Base-by-base conservation (phyloP, 371 early-diverging fungal species). In the Rozella allomycis region DNA sequence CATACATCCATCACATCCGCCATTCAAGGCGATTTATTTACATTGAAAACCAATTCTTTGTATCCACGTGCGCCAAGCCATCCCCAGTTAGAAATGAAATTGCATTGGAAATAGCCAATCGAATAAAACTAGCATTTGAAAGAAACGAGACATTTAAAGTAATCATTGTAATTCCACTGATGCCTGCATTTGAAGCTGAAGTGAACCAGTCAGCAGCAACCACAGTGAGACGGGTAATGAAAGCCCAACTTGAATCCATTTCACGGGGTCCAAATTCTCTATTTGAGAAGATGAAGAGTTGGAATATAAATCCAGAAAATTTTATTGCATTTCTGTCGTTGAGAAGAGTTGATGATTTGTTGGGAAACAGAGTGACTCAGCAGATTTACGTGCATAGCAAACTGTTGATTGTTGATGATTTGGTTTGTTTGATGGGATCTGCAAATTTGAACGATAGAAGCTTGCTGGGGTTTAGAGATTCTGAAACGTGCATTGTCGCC, bases 11-110 rank as follows among this genome's bases (percentile, higher is more conserved):
- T 18, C 46, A 63, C 33, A 91, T 91, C 39, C 45, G 46, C 27
- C 55, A 53, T 19, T 65, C 90, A 5, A 49, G 81, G 45, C 76
- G 80, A 40, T 85, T 70, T 49, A 60, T 91, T 25, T 87, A 91
- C 47, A 88, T 91, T 41, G 88, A 91, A 46, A 88, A 91, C 45
- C 90, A 91, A 52, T 88, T 88, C 54, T 90, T 90, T 47, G 74
- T 76, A 14, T n/a, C 17, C 12, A 12, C 26, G 17, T 3, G 8
- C 10, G 4, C 19, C 20, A 25, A n/a, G n/a, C n/a, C n/a, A n/a
- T n/a, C 7, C 10, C 5, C 6, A 6, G 28, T 28, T 5, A 28
- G 16, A 28, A 28, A 28, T 16, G 16, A 9, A 9, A 14, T 45
- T 18, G 45, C 40, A 11, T 20, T 12, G 5, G 32, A 11, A 17